These are phyloP conservation scores for Cubamyces sp. DNA, from an alignment of 768 basidiomycete species.

Conservation along the genomic window DNA sequence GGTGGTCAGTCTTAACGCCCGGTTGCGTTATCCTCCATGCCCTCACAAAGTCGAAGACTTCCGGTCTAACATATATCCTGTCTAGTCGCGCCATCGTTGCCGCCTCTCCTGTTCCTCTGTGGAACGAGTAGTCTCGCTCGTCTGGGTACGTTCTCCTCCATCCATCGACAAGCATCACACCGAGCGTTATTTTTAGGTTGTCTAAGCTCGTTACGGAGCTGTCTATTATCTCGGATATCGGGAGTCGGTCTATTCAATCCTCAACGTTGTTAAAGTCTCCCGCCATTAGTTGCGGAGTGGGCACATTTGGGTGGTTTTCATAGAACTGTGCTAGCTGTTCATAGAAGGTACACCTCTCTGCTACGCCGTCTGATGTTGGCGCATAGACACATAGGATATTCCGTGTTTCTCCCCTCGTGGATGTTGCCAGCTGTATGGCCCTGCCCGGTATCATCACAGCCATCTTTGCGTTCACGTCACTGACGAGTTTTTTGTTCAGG, in stretches of 20 bases:
- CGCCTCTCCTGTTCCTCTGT: not conserved
- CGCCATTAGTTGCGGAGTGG: not conserved
- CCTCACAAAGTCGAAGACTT: not conserved
- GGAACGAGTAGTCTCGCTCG: not conserved
- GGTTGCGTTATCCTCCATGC: not conserved
- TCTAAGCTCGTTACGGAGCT: not conserved
- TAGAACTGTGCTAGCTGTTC: not conserved
- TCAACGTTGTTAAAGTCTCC: conserved; percentile 11
- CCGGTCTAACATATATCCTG: not conserved
- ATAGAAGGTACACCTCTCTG: not conserved
- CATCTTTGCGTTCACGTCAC: not conserved
- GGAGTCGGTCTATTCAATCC: not conserved
- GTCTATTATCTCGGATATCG: not conserved
- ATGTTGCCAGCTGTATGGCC: not conserved
- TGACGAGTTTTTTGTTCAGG: conserved; percentile 2
- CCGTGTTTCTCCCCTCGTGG: not conserved
- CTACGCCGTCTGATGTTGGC: not conserved
- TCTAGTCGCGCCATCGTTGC: not conserved
- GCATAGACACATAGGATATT: conserved; percentile 2
- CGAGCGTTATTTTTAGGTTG: not conserved
- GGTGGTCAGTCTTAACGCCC: not conserved
- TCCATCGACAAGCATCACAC: not conserved
- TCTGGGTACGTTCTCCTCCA: not conserved
- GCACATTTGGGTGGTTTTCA: not conserved
- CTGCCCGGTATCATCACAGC: not conserved